Percentiles rank a stretch among this genome's conserved stretches.
phyloP scores from a whole-genome alignment of 2,329 filamentous ascomycete species.

The Scopulariopsis brevicaulis region DNA sequence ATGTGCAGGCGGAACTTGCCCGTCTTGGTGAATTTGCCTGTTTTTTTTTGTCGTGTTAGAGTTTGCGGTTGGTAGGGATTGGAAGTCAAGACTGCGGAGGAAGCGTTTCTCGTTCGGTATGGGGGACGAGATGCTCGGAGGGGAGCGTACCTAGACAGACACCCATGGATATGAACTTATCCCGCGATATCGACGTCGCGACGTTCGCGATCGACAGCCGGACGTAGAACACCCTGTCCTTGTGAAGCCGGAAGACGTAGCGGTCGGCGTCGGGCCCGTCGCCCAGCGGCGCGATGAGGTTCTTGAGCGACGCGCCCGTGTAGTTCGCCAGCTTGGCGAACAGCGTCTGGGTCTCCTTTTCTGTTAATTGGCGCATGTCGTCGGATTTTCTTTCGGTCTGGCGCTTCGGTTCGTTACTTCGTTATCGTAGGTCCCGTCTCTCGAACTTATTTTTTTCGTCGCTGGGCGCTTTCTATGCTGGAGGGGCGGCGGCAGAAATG shows the following conservation, averaged over 20 bases:
- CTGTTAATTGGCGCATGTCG: conserved; percentile 72
- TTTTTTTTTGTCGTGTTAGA: neutral
- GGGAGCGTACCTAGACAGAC: conserved; percentile 56
- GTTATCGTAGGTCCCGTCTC: conserved; percentile 2
- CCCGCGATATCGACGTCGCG: conserved; percentile 72
- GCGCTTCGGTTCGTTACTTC: neutral
- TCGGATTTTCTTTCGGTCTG: neutral
- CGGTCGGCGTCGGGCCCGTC: conserved; percentile 59
- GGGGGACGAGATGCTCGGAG: neutral
- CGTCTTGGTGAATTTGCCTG: conserved; percentile 88
- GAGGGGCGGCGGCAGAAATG: conserved; percentile 11
- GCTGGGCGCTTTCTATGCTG: conserved; percentile 2
- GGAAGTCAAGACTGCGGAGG: no score
- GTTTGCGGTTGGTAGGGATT: neutral
- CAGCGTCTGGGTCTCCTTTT: conserved; percentile 67
- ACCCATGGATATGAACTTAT: conserved; percentile 76
- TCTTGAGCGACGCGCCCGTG: conserved; percentile 75
- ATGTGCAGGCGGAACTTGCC: conserved; percentile 93
- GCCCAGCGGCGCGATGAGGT: conserved; percentile 66
- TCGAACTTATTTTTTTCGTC: neutral
- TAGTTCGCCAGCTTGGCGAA: conserved; percentile 93
- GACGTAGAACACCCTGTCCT: conserved; percentile 83
- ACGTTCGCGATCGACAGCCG: conserved; percentile 83
- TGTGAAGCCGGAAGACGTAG: conserved; percentile 76
- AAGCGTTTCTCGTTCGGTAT: neutral